Evolutionary conservation across 2,329 filamentous ascomycete species (phyloP), one percentile per base, ranked within the genome.

Genomic region (Scytalidium lignicola): DNA sequence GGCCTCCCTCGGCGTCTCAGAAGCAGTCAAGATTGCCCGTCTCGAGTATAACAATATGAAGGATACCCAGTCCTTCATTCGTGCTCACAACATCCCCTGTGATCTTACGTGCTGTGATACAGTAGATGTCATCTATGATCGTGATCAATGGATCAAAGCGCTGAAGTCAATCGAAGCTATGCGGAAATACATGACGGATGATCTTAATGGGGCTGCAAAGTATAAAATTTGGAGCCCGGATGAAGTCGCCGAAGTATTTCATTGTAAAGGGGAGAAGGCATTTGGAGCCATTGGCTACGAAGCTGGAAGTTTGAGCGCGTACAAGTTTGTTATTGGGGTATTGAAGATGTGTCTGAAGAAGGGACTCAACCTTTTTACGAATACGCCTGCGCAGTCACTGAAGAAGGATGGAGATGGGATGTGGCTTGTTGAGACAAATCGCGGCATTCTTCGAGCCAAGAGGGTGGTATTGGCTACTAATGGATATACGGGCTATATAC

Each of bases 41-140:
- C 69, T 81, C 41, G 76, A 81, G 59, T 73, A 74, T 40, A 67
- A 69, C 39, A 77, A 73, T 56, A 78, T 85, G 48, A 64, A 69
- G 21, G 73, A 72, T n/a, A 73, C 80, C 9, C 80, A 84, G 57
- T 63, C 60, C 0, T 75, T 85, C 51, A 76, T 78, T 0, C 59
- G 62, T 4, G 64, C 71, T 17, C 63, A 82, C 48, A 55, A 53
- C 4, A 75, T 81, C 26, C 60, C 66, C 10, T 73, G 78, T 57
- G 80, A 83, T 56, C 74, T 71, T n/a, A 52, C 50, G 37, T 50
- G 32, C 32, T 37, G 78, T 55, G 67, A 72, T 20, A 84, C 81
- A 0, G 70, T 82, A 2, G 80, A 85, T 59, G 65, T 83, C 2
- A 67, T 83, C 26, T 83, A 81, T 58, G 76, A 81, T 50, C 51